Base-by-base conservation (phyloP, 2,329 filamentous ascomycete species). In the Aspergillus flavus region DNA sequence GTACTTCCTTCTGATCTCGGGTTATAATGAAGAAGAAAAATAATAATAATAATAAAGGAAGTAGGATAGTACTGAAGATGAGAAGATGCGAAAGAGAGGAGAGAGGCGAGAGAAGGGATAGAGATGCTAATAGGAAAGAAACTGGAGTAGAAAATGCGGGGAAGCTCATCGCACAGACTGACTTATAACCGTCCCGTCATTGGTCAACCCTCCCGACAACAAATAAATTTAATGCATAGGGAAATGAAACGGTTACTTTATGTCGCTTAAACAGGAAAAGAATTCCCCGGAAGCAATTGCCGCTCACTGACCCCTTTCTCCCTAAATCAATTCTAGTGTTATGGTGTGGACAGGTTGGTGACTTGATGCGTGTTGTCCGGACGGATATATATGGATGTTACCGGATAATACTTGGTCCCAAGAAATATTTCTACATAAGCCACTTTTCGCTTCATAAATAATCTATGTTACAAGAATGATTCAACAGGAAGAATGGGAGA, bases 61-160 rank as follows among this genome's bases (percentile, higher is more conserved):
- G 6, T n/a, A 50, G 48, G 41, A 32, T 19, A 26, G 45, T 28
- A 28, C 6, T 28, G 32, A 23, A 12, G 41, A 43, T 3, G n/a
- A 21, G 19, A 16, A 36, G 12, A 36, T 36, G 34, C 12, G 34
- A 26, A 59, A 23, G n/a, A 41, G 26, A 52, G 16, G 19, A 36
- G 12, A 63, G 19, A n/a, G 50, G n/a, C 39, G 56, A 21, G 28
- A 36, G 21, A n/a, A 57, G 21, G 26, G 30, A 45, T 43, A 41
- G 48, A 23, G 61, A 48, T 48, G 14, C 30, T 30, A 50, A 50
- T 30, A 34, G 58, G 36, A 52, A 32, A 53, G 23, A 45, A 21
- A 16, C 16, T 19, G 21, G 23, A 48, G 21, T 26, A 23, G n/a
- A 56, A 39, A 59, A 59, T 59, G 57, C 57, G 57, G 57, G 57